A percentile compares a stretch with the other conserved stretches of the same genome.
phyloP scores from a whole-genome alignment of 2,329 filamentous ascomycete species.

The Pseudogymnoascus sp. region DNA sequence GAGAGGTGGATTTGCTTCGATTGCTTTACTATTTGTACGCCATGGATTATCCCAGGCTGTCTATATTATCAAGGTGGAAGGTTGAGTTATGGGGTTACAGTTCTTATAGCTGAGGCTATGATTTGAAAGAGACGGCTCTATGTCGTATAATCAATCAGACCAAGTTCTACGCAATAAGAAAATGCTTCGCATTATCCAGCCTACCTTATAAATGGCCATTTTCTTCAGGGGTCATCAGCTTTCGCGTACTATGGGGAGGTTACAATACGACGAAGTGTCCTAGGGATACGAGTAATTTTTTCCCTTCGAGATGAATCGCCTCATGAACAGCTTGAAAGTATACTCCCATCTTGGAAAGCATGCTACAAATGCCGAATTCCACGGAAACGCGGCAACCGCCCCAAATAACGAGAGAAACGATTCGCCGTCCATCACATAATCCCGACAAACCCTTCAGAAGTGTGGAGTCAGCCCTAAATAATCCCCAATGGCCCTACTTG shows the following conservation, averaged over 20 bases:
- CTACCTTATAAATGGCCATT: too few relatives aligned
- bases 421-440: background rate
- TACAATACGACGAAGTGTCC: background rate
- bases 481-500: background rate
- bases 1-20: background rate
- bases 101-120: background rate
- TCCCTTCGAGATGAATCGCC: background rate
- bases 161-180: background rate
- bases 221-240: background rate
- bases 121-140: background rate
- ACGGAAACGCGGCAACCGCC: background rate
- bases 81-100: background rate
- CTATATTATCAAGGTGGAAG: background rate
- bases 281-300: background rate
- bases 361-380: background rate
- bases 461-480: constrained; percentile 2
- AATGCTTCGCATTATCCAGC: background rate
- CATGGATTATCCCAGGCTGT: background rate
- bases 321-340: background rate
- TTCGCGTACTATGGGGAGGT: background rate
- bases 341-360: background rate
- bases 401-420: background rate
- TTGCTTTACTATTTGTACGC: background rate
- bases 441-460: background rate
- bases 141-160: background rate